Base-by-base conservation (phyloP, 176 grass and related monocot species). In the Hyparrhenia diplandra region DNA sequence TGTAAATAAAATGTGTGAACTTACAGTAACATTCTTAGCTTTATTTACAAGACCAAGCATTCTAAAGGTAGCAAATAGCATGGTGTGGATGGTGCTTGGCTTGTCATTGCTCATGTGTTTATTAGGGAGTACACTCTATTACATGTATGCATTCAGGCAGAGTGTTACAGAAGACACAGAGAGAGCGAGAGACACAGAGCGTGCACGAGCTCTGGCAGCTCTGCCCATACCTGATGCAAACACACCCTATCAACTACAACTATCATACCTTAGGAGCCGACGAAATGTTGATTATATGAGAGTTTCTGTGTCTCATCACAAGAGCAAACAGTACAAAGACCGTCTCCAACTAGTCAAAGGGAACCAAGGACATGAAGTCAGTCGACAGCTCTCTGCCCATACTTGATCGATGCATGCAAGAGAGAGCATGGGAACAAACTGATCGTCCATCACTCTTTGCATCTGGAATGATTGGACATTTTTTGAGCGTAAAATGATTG, bases 371-470 rank as follows among this genome's bases (percentile, higher is more conserved):
- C 83, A 78, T 43, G 10, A 73, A 67, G 78, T 78, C 83, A 77
- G 58, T 82, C n/a, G 34, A 77, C 78, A 72, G 55, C 36, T 76
- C 36, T 76, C 73, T 73, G 74, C 67, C 83, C 83, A 74, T 83
- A 79, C 65, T 31, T 78, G 60, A 73, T 82, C 4, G 32, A 39
- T 39, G 37, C 37, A 39, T 36, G 35, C 31, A 6, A 57, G 21
- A 55, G 67, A 82, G 66, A 78, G 60, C 59, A 66, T 69, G 88
- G 73, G 67, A 71, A 77, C 79, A 82, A 32, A 86, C 30, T 40
- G 65, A 74, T 71, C 67, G 73, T 86, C 83, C 78, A 73, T 78
- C 51, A 41, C 43, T 41, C 82, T 40, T 78, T 74, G 67, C 13
- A 47, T 59, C 20, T 60, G 60, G 47, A 32, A 51, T 74, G 71